Conservation (phyloP, 2,329 filamentous ascomycete genomes). For the Zymoseptoria tritici region DNA sequence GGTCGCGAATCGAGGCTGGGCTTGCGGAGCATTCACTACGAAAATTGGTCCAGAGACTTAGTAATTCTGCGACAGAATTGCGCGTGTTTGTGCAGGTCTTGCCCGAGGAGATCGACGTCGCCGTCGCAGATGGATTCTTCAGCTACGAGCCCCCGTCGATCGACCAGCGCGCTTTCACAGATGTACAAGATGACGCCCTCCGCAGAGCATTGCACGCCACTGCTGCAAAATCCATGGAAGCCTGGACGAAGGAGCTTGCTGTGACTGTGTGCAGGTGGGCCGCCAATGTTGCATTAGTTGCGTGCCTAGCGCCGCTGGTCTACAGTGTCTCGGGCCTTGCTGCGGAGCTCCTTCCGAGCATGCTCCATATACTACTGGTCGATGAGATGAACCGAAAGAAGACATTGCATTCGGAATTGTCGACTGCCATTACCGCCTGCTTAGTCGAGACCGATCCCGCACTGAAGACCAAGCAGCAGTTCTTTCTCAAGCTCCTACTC, state of each 20-base stretch:
- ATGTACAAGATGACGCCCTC: conserved; percentile 5
- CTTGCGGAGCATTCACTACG: conserved; percentile 37
- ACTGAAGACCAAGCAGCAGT: conserved; percentile 57
- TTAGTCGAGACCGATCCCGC: conserved; percentile 44
- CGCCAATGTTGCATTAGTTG: conserved; percentile 59
- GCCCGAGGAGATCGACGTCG: conserved; percentile 17
- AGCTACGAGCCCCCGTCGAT: conserved; percentile 20
- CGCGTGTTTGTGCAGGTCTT: conserved; percentile 25
- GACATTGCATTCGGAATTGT: conserved; percentile 55
- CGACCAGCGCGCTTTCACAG: background rate
- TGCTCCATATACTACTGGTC: conserved; percentile 73
- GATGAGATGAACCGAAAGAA: conserved; percentile 58
- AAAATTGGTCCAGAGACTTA: conserved; percentile 15
- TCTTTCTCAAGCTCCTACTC: conserved; percentile 70
- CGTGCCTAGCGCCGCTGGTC: conserved; percentile 60
- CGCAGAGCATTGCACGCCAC: conserved; percentile 14
- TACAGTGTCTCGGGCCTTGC: conserved; percentile 61
- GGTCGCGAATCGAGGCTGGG: conserved; percentile 34
- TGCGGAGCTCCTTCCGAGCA: conserved; percentile 60
- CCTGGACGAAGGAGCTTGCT: conserved; percentile 23
- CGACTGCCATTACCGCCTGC: conserved; percentile 57
- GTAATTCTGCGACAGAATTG: conserved; percentile 12
- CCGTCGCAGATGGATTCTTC: conserved; percentile 19
- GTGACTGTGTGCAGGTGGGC: conserved; percentile 44
- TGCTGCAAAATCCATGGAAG: conserved; percentile 7